Percentiles rank a stretch among this genome's conserved stretches.
Evolutionary conservation across 306 rosid species (phyloP).

Genomic region (Corylus avellana): DNA sequence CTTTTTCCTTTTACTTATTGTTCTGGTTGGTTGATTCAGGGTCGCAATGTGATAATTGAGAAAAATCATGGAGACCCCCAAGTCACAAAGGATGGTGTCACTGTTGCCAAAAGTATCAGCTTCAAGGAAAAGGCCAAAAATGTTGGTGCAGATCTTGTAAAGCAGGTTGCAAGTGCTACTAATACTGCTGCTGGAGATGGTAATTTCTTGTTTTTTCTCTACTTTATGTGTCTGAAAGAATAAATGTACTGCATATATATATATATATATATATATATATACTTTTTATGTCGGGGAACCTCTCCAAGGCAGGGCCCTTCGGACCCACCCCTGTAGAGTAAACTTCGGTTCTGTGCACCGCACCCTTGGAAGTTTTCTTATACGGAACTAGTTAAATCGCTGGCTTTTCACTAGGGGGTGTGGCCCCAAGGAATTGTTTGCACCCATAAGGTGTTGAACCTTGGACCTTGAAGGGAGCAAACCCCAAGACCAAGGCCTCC

Average conservation of each 20-base stretch:
- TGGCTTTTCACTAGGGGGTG: no score
- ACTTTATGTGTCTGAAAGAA: neutral
- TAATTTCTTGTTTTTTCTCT: slow-evolving; percentile 28
- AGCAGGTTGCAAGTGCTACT: slow-evolving; percentile 92
- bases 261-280: no score
- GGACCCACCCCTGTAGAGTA: no score
- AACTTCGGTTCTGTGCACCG: no score
- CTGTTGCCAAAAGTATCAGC: slow-evolving; percentile 84
- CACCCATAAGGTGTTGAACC: no score
- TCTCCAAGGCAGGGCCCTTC: no score
- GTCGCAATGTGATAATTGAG: slow-evolving; percentile 92
- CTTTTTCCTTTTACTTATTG: neutral
- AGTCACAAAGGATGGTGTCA: slow-evolving; percentile 91
- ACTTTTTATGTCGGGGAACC: no score
- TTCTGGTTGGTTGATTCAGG: slow-evolving; percentile 52
- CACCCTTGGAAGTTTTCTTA: no score
- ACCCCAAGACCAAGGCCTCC: no score
- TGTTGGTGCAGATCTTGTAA: slow-evolving; percentile 83
- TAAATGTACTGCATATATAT: neutral
- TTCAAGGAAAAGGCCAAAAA: slow-evolving; percentile 74
- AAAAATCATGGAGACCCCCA: slow-evolving; percentile 52
- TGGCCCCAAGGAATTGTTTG: no score
- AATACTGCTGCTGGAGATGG: slow-evolving; percentile 93
- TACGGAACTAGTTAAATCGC: no score
- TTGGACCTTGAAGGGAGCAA: no score